A percentile compares a stretch with the other conserved stretches of the same genome.
Conservation (phyloP, 1,284 basidiomycete species). For the Rhodotorula mucilaginosa region DNA sequence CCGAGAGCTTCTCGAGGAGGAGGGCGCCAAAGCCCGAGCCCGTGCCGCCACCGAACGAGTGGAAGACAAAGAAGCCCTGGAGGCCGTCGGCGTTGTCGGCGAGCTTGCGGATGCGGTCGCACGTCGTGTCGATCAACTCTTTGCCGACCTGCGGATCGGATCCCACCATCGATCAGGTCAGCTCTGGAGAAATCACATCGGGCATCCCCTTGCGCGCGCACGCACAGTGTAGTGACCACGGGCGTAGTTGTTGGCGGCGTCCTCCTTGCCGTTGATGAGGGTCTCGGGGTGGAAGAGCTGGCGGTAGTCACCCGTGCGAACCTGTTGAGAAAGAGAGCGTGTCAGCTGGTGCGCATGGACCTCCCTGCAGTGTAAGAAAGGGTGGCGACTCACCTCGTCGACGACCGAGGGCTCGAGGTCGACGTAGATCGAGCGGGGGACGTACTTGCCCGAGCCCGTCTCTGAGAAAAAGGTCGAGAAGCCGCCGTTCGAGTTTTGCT, state of each 20-base stretch:
- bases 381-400: constrained; percentile 74
- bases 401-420: constrained; percentile 74
- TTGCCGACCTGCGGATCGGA: constrained; percentile 48
- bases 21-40: constrained; percentile 99
- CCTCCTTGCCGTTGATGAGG: constrained; percentile 98
- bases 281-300: constrained; percentile 98
- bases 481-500: constrained; percentile 63
- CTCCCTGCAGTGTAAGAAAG: background rate
- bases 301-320: constrained; percentile 90
- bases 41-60: constrained; percentile 93
- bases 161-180: constrained; percentile 1
- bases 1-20: constrained; percentile 89
- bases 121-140: constrained; percentile 65
- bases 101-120: constrained; percentile 93
- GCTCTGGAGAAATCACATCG: background rate
- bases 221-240: constrained; percentile 91
- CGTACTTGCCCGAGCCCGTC: constrained; percentile 90
- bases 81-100: constrained; percentile 90
- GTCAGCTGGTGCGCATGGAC: too few species aligned
- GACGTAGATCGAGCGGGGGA: constrained; percentile 92
- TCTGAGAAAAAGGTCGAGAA: constrained; percentile 96
- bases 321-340: constrained; percentile 52
- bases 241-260: constrained; percentile 99
- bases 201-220: constrained; percentile 52
- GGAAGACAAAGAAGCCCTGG: constrained; percentile 99